Evolutionary conservation across 2,329 filamentous ascomycete genomes (phyloP).

Genomic region (Penicillium sp.): DNA sequence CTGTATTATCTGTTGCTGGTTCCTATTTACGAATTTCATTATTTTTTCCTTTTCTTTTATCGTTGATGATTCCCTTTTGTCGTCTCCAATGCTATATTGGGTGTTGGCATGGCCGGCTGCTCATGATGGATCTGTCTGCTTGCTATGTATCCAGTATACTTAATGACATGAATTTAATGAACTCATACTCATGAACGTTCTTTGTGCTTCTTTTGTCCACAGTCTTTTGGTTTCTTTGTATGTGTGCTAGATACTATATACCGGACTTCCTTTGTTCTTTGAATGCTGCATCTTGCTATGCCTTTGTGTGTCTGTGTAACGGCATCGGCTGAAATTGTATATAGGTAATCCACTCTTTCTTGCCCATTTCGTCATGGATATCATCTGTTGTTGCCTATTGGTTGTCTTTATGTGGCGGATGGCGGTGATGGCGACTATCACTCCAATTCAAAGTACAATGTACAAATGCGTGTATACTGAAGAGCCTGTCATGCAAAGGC

Average conservation of each 20-base stretch:
- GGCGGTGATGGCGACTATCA: background rate
- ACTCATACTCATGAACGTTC: background rate
- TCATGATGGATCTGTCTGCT: slow-evolving; percentile 6
- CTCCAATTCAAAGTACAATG: too few species aligned
- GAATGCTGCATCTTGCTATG: background rate
- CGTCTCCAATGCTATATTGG: slow-evolving; percentile 14
- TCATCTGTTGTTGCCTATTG: background rate
- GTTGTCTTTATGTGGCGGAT: background rate
- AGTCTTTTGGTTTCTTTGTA: background rate
- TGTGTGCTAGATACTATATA: background rate
- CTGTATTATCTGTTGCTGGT: slow-evolving; percentile 26
- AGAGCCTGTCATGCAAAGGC: too few species aligned
- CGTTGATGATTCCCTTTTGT: slow-evolving; percentile 22
- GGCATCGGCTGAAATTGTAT: background rate
- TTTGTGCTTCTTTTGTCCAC: background rate
- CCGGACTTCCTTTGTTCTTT: background rate
- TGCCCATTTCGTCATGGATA: background rate
- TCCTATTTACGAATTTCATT: slow-evolving; percentile 20
- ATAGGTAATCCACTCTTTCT: background rate
- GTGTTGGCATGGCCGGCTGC: slow-evolving; percentile 4
- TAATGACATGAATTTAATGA: slow-evolving; percentile 16
- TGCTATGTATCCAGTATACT: slow-evolving; percentile 6
- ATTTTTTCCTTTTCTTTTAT: slow-evolving; percentile 1
- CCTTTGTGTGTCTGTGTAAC: background rate
- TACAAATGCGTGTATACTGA: too few species aligned